Evolutionary conservation across 2,329 filamentous ascomycete genomes (phyloP).

Genomic region (Tolypocladium nubicola): DNA sequence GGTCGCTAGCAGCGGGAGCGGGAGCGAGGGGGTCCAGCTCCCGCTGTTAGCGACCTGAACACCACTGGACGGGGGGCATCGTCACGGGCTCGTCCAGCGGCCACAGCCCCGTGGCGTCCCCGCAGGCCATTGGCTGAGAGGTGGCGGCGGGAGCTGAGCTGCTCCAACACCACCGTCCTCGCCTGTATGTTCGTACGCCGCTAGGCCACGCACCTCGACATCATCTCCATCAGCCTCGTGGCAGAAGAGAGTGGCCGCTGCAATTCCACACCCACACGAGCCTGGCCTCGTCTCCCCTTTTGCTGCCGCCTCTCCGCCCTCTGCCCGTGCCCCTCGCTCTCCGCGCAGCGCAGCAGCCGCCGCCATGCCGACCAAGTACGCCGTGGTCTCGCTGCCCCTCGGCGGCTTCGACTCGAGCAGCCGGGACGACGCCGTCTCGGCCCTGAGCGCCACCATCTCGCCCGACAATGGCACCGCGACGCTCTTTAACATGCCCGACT

Average conservation of each 20-base stretch:
- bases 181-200: not conserved
- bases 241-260: not conserved
- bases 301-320: not conserved
- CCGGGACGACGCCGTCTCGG: constrained; percentile 68
- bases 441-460: constrained; percentile 61
- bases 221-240: not conserved
- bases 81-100: not conserved
- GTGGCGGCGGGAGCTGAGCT: not conserved
- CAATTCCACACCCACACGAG: not conserved
- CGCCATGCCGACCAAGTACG: constrained; percentile 55
- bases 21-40: not conserved
- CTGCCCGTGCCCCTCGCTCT: constrained; percentile 1
- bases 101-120: not conserved
- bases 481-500: constrained; percentile 77
- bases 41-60: no score
- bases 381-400: constrained; percentile 81
- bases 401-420: constrained; percentile 75
- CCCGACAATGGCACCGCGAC: constrained; percentile 65
- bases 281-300: not conserved
- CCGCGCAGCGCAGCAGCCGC: not conserved
- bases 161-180: not conserved
- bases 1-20: not conserved
- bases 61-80: no score
- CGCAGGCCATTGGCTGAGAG: not conserved
- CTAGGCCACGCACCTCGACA: not conserved